These are phyloP conservation scores for Gentiana dahurica DNA, from an alignment of 257 asterid genomes.

Conservation along the genomic window DNA sequence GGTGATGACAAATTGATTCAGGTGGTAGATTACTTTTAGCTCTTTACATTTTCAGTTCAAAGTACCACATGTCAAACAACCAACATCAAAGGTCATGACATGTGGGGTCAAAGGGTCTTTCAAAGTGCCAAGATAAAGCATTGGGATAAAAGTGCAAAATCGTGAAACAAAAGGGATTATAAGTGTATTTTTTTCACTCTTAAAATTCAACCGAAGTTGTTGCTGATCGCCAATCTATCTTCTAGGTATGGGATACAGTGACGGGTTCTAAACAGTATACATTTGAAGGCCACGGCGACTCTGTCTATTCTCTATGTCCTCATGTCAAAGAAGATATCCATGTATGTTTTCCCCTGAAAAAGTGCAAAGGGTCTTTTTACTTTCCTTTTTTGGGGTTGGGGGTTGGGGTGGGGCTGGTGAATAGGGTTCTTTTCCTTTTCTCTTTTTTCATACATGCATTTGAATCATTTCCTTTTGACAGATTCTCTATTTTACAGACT, in stretches of 20 bases:
- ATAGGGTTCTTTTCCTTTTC: background rate
- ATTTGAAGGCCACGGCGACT: constrained; percentile 54
- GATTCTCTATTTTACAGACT: no score
- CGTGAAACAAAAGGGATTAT: no score
- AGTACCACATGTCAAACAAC: no score
- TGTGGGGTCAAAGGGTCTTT: no score
- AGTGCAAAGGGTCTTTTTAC: background rate
- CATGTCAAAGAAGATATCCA: constrained; percentile 32
- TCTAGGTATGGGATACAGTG: constrained; percentile 56
- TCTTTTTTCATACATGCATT: background rate
- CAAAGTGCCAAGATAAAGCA: no score
- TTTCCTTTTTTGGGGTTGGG: background rate
- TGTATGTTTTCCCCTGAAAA: constrained; percentile 21
- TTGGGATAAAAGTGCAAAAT: no score
- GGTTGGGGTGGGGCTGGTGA: background rate
- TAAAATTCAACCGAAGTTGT: constrained; percentile 2
- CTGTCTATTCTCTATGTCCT: constrained; percentile 68
- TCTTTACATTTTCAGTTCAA: background rate
- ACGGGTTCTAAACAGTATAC: constrained; percentile 49
- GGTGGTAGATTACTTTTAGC: constrained; percentile 20
- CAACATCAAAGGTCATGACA: no score
- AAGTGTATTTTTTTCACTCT: background rate
- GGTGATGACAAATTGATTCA: constrained; percentile 68
- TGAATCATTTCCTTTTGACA: no score
- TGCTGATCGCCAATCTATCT: constrained; percentile 6